phyloP scores from a whole-genome alignment of 148 eudicot species.

The Fallopia convolvulus region DNA sequence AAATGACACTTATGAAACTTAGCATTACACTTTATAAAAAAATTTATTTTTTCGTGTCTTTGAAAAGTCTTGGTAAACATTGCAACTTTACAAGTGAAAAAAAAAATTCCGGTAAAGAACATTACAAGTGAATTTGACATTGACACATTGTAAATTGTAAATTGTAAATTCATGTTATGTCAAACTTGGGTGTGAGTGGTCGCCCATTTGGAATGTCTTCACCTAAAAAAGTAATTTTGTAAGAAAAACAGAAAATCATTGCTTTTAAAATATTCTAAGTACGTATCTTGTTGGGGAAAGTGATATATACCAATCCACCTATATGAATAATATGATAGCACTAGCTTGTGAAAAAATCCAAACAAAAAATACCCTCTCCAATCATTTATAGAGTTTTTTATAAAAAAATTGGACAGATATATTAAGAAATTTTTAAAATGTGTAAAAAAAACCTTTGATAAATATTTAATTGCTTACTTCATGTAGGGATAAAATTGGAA shows the following conservation, averaged over 20 bases:
- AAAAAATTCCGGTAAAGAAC: not conserved
- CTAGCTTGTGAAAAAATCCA: not conserved
- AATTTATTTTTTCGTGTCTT: not conserved
- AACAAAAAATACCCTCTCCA: not conserved
- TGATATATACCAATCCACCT: not conserved
- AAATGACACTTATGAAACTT: too few relatives aligned
- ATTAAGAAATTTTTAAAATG: too few relatives aligned
- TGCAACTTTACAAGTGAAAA: not conserved
- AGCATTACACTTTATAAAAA: too few relatives aligned
- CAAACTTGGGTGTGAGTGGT: not conserved
- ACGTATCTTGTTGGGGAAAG: not conserved
- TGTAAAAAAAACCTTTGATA: too few relatives aligned
- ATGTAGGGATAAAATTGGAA: too few relatives aligned
- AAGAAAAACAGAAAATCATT: not conserved
- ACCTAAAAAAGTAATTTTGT: not conserved
- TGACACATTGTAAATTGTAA: too few relatives aligned
- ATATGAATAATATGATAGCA: not conserved
- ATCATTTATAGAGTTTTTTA: too few relatives aligned
- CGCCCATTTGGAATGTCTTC: slow-evolving; percentile 1
- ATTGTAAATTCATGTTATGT: not conserved
- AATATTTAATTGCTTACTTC: too few relatives aligned
- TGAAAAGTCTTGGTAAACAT: not conserved
- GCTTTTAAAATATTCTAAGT: not conserved
- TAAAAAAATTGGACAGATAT: too few relatives aligned
- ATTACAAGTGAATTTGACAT: not conserved